Conservation (phyloP, 805 yeast genomes). For the Hanseniaspora occidentalis region DNA sequence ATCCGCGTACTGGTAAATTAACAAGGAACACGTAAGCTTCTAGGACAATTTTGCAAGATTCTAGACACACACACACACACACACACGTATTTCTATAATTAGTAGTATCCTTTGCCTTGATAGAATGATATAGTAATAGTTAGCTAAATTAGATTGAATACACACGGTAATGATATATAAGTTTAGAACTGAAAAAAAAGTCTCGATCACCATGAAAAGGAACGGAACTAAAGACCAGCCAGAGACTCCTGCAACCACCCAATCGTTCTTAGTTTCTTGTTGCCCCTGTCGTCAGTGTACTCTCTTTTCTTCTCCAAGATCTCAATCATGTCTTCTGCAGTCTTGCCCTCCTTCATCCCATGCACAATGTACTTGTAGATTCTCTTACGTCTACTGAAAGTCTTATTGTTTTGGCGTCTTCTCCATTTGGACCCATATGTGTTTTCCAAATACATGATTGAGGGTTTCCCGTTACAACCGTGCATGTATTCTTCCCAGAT, state of each 20-base stretch:
- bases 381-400: slow-evolving; percentile 25
- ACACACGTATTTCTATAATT: too few species aligned
- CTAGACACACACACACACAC: too few species aligned
- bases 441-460: slow-evolving; percentile 29
- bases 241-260: slow-evolving; percentile 27
- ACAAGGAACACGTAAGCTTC: too few species aligned
- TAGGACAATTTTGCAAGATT: too few species aligned
- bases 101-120: too few species aligned
- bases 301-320: slow-evolving; percentile 19
- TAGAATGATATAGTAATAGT: too few species aligned
- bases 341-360: slow-evolving; percentile 23
- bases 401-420: slow-evolving; percentile 24
- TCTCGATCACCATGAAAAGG: too few species aligned
- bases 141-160: too few species aligned
- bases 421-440: slow-evolving; percentile 32
- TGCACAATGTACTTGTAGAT: slow-evolving; percentile 23
- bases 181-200: too few species aligned
- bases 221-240: slow-evolving; percentile 20
- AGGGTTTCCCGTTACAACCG: slow-evolving; percentile 31
- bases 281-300: slow-evolving; percentile 23
- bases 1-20: too few species aligned
- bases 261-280: slow-evolving; percentile 22
- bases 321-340: slow-evolving; percentile 24
- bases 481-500: slow-evolving; percentile 29
- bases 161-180: too few species aligned